Percentiles rank a stretch among this genome's conserved stretches.
These are phyloP conservation scores for Daldinia sp. DNA, from an alignment of 2,329 filamentous ascomycete genomes.

Conservation along the genomic window DNA sequence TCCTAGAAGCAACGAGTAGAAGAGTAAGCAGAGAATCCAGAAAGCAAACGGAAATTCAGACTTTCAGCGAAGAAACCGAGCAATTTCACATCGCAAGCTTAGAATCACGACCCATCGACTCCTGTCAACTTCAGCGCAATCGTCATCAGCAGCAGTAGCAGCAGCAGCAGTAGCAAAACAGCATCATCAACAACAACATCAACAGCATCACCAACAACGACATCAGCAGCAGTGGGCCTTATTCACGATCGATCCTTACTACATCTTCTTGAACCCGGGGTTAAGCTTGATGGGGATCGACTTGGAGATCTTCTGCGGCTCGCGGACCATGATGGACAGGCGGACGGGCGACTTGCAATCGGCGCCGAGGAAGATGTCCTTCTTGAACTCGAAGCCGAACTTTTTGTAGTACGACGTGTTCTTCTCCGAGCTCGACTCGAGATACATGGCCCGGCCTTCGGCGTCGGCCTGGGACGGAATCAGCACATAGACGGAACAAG, in stretches of 20 bases:
- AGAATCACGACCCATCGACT: constrained; percentile 9
- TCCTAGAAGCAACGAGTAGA: constrained; percentile 11
- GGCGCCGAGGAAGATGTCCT: constrained; percentile 65
- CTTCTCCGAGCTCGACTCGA: constrained; percentile 75
- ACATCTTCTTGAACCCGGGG: constrained; percentile 42
- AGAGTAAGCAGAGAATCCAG: constrained; percentile 17
- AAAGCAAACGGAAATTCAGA: constrained; percentile 12
- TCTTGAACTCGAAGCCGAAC: constrained; percentile 74
- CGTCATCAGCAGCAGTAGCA: constrained; percentile 1
- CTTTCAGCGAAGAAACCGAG: constrained; percentile 1
- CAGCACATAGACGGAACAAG: constrained; percentile 9
- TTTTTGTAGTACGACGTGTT: constrained; percentile 78
- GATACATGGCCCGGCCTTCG: constrained; percentile 74
- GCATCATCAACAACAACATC: neutral
- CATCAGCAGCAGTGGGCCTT: neutral
- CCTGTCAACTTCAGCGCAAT: constrained; percentile 1
- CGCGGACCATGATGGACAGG: constrained; percentile 83
- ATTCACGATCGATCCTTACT: constrained; percentile 20
- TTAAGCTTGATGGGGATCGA: constrained; percentile 49
- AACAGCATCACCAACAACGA: neutral
- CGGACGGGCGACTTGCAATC: constrained; percentile 59
- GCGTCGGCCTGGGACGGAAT: constrained; percentile 65
- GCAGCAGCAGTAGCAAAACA: too few species aligned
- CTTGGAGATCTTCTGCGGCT: constrained; percentile 60
- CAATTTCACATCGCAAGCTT: constrained; percentile 9